Evolutionary conservation across 257 asterid genomes (phyloP).

Genomic region (Linaria vulgaris): DNA sequence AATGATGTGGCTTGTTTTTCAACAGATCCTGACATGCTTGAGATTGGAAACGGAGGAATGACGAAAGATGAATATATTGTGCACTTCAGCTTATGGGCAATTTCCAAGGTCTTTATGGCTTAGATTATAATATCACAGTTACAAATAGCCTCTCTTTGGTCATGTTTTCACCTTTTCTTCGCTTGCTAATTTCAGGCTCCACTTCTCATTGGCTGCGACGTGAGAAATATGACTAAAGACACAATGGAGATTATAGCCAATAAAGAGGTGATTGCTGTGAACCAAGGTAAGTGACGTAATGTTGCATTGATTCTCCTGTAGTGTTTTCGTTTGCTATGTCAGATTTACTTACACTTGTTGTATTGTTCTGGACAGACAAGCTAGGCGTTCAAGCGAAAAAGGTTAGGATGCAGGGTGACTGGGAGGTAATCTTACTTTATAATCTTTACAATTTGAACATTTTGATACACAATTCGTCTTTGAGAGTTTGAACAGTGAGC

Average conservation of each 20-base stretch:
- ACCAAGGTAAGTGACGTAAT: conserved; percentile 69
- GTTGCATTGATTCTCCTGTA: neutral
- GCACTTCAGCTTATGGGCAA: conserved; percentile 91
- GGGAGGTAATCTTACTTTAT: conserved; percentile 50
- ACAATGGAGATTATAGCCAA: conserved; percentile 59
- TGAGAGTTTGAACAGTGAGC: neutral
- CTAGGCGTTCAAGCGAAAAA: conserved; percentile 82
- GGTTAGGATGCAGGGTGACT: conserved; percentile 80
- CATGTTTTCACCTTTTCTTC: neutral
- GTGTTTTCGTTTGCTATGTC: neutral
- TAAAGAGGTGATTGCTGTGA: conserved; percentile 69
- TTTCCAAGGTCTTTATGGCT: conserved; percentile 59
- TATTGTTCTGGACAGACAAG: conserved; percentile 43
- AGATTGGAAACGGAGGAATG: conserved; percentile 98
- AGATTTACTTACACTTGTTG: neutral
- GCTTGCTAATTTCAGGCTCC: conserved; percentile 59
- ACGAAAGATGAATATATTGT: conserved; percentile 70
- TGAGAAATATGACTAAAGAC: conserved; percentile 57
- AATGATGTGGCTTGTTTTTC: conserved; percentile 14
- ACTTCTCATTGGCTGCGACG: conserved; percentile 84
- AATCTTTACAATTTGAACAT: neutral
- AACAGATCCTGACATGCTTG: conserved; percentile 96
- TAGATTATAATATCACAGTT: neutral
- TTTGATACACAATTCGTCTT: neutral
- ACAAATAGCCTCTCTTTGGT: neutral